Evolutionary conservation across 2,329 filamentous ascomycete genomes (phyloP).

Genomic region (Kalmusia sp.): DNA sequence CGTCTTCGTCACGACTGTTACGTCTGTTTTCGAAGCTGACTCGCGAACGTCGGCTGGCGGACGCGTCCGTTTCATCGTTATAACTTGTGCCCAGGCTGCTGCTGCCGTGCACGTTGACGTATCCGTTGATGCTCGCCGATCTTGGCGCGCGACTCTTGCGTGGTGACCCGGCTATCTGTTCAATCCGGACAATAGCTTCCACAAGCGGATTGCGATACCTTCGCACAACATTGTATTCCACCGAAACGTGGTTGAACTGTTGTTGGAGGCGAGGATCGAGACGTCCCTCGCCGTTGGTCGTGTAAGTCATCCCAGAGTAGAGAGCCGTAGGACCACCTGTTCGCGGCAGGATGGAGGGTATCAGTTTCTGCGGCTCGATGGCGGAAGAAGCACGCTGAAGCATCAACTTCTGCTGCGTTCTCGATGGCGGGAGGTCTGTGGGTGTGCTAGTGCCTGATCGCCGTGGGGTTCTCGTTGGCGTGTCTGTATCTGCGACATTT

Average conservation of each 20-base stretch:
- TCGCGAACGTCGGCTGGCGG: conserved; percentile 32
- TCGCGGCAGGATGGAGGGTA: conserved; percentile 48
- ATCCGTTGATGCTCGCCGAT: conserved; percentile 32
- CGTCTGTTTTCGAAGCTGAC: conserved; percentile 37
- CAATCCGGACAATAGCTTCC: conserved; percentile 64
- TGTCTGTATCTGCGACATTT: conserved; percentile 42
- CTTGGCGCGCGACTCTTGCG: conserved; percentile 32
- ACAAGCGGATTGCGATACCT: conserved; percentile 75
- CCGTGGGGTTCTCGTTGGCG: conserved; percentile 32
- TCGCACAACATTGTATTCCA: conserved; percentile 77
- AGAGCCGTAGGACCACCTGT: conserved; percentile 43
- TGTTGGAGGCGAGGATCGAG: conserved; percentile 69
- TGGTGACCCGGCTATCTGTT: conserved; percentile 58
- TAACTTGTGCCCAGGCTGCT: conserved; percentile 42
- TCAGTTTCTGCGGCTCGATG: conserved; percentile 67
- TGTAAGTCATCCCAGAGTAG: conserved; percentile 44
- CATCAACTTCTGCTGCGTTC: conserved; percentile 78
- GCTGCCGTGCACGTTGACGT: conserved; percentile 29
- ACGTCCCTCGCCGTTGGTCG: conserved; percentile 45
- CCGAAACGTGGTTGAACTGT: conserved; percentile 72
- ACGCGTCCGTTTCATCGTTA: conserved; percentile 39
- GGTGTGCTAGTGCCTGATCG: conserved; percentile 49
- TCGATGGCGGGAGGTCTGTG: conserved; percentile 58
- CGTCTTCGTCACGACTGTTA: conserved; percentile 29
- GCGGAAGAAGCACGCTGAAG: conserved; percentile 75